Conservation (phyloP, 1,284 basidiomycete genomes). For the Lignosus rhinocerotis region DNA sequence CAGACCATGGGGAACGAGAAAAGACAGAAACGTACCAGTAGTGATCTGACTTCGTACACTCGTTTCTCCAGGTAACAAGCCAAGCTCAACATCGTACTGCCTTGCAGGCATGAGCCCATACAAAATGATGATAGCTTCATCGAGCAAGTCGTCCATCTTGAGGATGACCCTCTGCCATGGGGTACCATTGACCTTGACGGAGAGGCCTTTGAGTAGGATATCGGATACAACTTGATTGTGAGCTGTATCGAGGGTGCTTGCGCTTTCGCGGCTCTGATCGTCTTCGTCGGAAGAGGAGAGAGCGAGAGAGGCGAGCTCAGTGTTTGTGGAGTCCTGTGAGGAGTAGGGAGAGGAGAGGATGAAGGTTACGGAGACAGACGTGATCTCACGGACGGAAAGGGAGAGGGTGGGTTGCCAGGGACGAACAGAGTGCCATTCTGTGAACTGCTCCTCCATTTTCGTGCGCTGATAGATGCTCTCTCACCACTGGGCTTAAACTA, state of each 20-base stretch:
- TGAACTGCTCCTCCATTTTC: constrained; percentile 23
- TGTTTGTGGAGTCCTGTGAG: constrained; percentile 33
- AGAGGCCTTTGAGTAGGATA: constrained; percentile 69
- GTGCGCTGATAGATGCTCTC: constrained; percentile 19
- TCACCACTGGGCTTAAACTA: constrained; percentile 11
- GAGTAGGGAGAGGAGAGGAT: constrained; percentile 59
- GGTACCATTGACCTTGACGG: constrained; percentile 73
- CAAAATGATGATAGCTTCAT: constrained; percentile 79
- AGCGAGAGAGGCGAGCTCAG: constrained; percentile 46
- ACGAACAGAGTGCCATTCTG: constrained; percentile 69
- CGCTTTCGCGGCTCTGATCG: constrained; percentile 41
- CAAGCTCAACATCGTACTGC: constrained; percentile 79
- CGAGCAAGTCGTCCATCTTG: constrained; percentile 70
- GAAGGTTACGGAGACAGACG: constrained; percentile 80
- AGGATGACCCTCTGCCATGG: constrained; percentile 77
- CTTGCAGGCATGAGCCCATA: constrained; percentile 79
- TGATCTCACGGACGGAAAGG: constrained; percentile 72
- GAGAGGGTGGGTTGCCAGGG: constrained; percentile 72
- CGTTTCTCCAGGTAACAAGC: constrained; percentile 61
- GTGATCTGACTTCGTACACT: constrained; percentile 58
- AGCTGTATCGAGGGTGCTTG: constrained; percentile 24
- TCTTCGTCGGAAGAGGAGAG: constrained; percentile 42
- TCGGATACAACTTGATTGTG: constrained; percentile 56
- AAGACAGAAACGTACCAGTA: constrained; percentile 46
- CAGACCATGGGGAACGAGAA: constrained; percentile 11